phyloP scores from a whole-genome alignment of 2,329 filamentous ascomycete species.

The Colletotrichum tabaci region DNA sequence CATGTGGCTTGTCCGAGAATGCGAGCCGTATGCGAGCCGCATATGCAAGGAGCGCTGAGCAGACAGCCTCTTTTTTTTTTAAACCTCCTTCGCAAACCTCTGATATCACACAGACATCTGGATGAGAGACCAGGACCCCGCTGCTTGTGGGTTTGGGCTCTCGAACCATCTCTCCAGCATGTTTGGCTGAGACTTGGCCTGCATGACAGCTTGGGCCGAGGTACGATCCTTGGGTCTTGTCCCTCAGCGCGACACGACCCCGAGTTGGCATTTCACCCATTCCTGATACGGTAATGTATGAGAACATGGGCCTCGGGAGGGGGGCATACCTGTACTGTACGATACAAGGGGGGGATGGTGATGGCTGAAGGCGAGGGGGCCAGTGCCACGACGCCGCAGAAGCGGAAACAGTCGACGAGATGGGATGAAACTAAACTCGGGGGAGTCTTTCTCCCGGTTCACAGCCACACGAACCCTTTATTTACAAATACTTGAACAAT shows the following conservation, averaged over 20 bases:
- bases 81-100: too few relatives aligned
- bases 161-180: slow-evolving; percentile 5
- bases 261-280: slow-evolving; percentile 20
- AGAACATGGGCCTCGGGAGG: slow-evolving; percentile 11
- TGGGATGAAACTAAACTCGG: slow-evolving; percentile 40
- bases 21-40: not conserved
- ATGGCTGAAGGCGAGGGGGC: not conserved
- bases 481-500: slow-evolving; percentile 16
- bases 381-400: slow-evolving; percentile 29
- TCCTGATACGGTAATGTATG: slow-evolving; percentile 11
- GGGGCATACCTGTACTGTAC: not conserved
- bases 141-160: slow-evolving; percentile 1
- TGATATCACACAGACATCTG: slow-evolving; percentile 10
- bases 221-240: not conserved
- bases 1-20: slow-evolving; percentile 21
- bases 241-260: slow-evolving; percentile 23
- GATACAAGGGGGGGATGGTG: too few relatives aligned
- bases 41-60: not conserved
- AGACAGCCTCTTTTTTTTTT: not conserved
- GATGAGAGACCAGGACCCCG: slow-evolving; percentile 1
- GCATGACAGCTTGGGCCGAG: slow-evolving; percentile 25
- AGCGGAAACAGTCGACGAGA: slow-evolving; percentile 35
- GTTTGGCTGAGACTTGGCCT: not conserved
- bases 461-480: slow-evolving; percentile 7
- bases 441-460: not conserved